Evolutionary conservation across 1,139 yeast species (phyloP), one percentile per base, ranked within the genome.

Genomic region (Saccharomyces hybrid): DNA sequence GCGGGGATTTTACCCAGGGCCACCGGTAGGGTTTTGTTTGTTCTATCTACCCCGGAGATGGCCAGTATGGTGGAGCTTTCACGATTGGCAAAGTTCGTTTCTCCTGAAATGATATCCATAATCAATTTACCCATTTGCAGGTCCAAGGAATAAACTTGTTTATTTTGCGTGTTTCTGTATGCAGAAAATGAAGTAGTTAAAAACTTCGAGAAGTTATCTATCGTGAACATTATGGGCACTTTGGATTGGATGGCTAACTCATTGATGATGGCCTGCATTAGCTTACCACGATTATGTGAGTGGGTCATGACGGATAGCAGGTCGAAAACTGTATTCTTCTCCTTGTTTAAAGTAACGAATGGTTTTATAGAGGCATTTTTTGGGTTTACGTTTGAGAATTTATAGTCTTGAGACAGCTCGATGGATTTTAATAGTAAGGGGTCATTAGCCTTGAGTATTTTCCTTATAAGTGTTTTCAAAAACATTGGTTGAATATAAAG

Each of bases 401-500:
- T 74, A 63, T 72, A 73, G 56, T 79, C 81, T 53, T 77, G 70
- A 1, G 82, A 68, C 58, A 86, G 71, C 50, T 75, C 73, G 60
- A 88, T 72, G 47, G 79, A 71, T 51, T 75, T 66, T 57, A 88
- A 77, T 4, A 76, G 65, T 1, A 70, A 75, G 58, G 73, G 75
- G 51, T 64, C 61, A 71, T 88, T 90, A 38, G 83, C 83, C 51
- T 75, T 75, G 53, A 79, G 74, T 54, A 85, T 73, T 69, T 81
- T 82, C 60, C 75, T 74, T 60, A 88, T 70, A 71, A 88, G 78
- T 55, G 78, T 76, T 64, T 82, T 82, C 55, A 87, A 75, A 64
- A 78, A 80, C 95, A 86, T 86, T 55, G 96, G 96, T 70, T 90
- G 97, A 53, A 82, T 85, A 68, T 83, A 88, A 52, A 75, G 66